Evolutionary conservation across 2,329 filamentous ascomycete genomes (phyloP).

Genomic region (Paecilomyces formosus): DNA sequence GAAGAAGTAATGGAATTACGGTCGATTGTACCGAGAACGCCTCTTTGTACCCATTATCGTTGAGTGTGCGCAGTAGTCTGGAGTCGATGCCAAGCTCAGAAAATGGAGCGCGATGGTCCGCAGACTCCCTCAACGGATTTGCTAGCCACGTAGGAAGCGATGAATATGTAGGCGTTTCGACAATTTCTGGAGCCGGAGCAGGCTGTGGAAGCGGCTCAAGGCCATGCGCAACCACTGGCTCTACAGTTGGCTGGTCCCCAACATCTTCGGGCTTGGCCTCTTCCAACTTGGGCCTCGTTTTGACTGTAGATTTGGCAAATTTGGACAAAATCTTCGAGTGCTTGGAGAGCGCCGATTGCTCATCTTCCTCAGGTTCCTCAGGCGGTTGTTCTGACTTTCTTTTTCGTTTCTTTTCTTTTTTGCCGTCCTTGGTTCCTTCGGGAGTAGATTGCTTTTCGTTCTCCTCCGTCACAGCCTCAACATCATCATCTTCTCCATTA

Average conservation of each 20-base stretch:
- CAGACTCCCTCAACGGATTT: conserved; percentile 61
- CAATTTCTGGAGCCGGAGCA: conserved; percentile 47
- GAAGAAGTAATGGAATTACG: conserved; percentile 71
- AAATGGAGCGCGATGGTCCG: conserved; percentile 56
- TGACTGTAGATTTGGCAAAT: conserved; percentile 27
- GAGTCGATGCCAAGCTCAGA: conserved; percentile 54
- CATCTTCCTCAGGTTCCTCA: conserved; percentile 17
- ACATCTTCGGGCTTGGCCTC: conserved; percentile 7
- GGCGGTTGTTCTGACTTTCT: conserved; percentile 11
- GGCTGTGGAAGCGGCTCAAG: conserved; percentile 76
- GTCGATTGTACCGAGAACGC: conserved; percentile 76
- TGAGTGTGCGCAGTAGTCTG: conserved; percentile 55
- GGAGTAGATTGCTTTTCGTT: conserved; percentile 7
- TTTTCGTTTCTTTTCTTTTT: conserved; percentile 10
- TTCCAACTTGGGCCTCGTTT: conserved; percentile 10
- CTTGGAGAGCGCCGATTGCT: conserved; percentile 15
- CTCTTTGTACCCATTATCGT: conserved; percentile 59
- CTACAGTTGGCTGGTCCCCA: conserved; percentile 9
- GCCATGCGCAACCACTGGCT: conserved; percentile 41
- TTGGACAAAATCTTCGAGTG: conserved; percentile 31
- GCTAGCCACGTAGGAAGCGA: conserved; percentile 76
- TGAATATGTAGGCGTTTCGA: conserved; percentile 61
- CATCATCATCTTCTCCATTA: conserved; percentile 7
- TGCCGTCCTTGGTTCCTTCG: conserved; percentile 10
- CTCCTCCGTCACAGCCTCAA: conserved; percentile 15